phyloP scores from a whole-genome alignment of 805 yeast species.

The Monosporozyma aerobia region DNA sequence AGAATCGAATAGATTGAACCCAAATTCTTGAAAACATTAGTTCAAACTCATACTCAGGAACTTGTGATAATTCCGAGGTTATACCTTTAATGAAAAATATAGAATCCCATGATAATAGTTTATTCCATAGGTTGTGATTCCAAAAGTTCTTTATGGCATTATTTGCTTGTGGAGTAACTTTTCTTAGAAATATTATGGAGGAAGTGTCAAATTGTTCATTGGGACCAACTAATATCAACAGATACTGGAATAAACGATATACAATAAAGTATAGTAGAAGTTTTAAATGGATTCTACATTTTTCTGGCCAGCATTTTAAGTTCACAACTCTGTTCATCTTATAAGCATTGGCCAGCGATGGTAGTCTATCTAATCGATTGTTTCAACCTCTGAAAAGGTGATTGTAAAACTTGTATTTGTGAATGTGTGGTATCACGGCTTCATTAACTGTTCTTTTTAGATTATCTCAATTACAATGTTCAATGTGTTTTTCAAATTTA shows the following conservation, averaged over 20 bases:
- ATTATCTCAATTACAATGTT: too few species aligned
- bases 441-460: too few species aligned
- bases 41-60: slow-evolving; percentile 70
- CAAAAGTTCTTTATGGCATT: slow-evolving; percentile 5
- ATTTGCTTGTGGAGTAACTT: slow-evolving; percentile 2
- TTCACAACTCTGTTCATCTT: neutral
- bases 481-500: too few species aligned
- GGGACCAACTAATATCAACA: slow-evolving; percentile 18
- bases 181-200: neutral
- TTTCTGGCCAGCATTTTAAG: neutral
- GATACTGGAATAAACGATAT: slow-evolving; percentile 18
- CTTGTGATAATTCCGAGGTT: slow-evolving; percentile 26
- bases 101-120: slow-evolving; percentile 74
- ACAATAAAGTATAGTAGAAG: slow-evolving; percentile 2
- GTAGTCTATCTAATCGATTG: neutral
- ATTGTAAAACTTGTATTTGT: too few species aligned
- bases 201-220: slow-evolving; percentile 22
- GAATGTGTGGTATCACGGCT: too few species aligned
- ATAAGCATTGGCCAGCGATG: neutral
- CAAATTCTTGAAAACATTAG: slow-evolving; percentile 80
- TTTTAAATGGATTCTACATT: neutral
- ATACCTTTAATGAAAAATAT: slow-evolving; percentile 58
- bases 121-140: slow-evolving; percentile 34
- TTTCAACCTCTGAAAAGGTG: neutral
- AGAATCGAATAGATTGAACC: slow-evolving; percentile 41